These are phyloP conservation scores for Triticum urartu DNA, from an alignment of 176 grass and related monocot species.

Conservation along the genomic window DNA sequence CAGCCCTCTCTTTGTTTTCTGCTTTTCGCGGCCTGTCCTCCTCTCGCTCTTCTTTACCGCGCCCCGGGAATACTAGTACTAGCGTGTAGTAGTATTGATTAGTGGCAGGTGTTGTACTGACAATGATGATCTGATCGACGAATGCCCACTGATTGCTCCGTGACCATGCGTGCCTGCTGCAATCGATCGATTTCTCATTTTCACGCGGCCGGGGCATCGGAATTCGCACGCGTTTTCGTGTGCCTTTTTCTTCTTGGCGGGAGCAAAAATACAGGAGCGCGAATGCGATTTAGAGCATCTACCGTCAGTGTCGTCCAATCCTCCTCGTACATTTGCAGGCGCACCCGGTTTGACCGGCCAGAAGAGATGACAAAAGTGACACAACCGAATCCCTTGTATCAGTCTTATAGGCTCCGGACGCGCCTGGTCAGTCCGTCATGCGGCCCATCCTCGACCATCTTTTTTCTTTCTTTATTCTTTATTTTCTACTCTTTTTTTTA, in stretches of 20 bases:
- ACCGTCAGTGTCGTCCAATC: too few relatives aligned
- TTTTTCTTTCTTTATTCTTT: too few relatives aligned
- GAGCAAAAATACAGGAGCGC: neutral
- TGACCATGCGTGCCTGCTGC: neutral
- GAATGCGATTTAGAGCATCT: too few relatives aligned
- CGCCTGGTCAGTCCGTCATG: too few relatives aligned
- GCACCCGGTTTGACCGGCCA: too few relatives aligned
- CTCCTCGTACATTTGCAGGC: too few relatives aligned
- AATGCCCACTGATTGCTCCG: neutral
- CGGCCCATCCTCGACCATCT: too few relatives aligned
- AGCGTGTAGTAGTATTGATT: neutral
- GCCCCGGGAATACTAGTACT: slow-evolving; percentile 12
- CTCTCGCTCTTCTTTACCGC: slow-evolving; percentile 33
- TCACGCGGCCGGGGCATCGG: neutral
- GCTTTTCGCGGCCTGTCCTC: slow-evolving; percentile 10
- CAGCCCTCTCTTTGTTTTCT: neutral
- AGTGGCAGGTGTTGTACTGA: neutral
- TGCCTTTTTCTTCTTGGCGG: neutral
- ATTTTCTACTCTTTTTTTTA: too few relatives aligned
- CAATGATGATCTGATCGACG: neutral
- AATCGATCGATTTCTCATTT: slow-evolving; percentile 13
- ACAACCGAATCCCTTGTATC: too few relatives aligned
- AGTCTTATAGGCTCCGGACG: too few relatives aligned
- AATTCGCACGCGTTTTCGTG: neutral
- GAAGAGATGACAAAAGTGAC: too few relatives aligned